Evolutionary conservation across 768 basidiomycete genomes (phyloP), one percentile per base, ranked within the genome.

Genomic region (Naganishia kalamii): DNA sequence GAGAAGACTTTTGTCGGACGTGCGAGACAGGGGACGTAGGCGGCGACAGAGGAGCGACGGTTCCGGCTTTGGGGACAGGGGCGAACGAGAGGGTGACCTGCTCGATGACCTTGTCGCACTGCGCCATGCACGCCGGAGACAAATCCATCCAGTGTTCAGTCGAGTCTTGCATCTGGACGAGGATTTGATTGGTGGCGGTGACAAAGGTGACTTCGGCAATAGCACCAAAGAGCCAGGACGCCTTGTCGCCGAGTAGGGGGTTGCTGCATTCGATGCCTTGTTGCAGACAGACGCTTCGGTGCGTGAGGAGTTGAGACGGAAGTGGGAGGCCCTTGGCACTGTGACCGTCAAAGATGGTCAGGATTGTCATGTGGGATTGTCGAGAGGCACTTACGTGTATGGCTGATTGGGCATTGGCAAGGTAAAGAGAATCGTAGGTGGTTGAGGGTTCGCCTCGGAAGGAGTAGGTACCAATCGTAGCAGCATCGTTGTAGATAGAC

Each of bases 361-460:
- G 57, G 17, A 21, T 27, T 35, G 12, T 8, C 4, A 49, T 17
- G 43, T 29, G 19, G 17, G 51, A 46, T 17, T 1, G 37, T 41
- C 12, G 32, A 21, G 12, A 21, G n/a, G 4, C 21, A 68, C 70
- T 67, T 62, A 71, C 72, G 74, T 75, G 67, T 77, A 77, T 12
- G 77, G 74, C 57, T 75, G 69, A 17, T 51, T 70, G 1, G 74
- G 72, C 5, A 75, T 60, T 0, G 77, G 75, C 8, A 79, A 72
- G 59, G 77, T 78, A 70, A 79, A 79, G 62, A 79, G 74, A 67
- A 79, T 77, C n/a, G 78, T 79, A 7, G 77, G 72, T 23, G 78
- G 78, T 17, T 70, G 33, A 6, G 75, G 72, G 27, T 73, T 70
- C 5, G 64, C 35, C 17, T 70, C 50, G 12, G 75, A 72, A 8